Percentiles rank a stretch among this genome's conserved stretches.
These are phyloP conservation scores for Plasmopara viticola DNA, from an alignment of 352 stramenopile species.

Conservation along the genomic window DNA sequence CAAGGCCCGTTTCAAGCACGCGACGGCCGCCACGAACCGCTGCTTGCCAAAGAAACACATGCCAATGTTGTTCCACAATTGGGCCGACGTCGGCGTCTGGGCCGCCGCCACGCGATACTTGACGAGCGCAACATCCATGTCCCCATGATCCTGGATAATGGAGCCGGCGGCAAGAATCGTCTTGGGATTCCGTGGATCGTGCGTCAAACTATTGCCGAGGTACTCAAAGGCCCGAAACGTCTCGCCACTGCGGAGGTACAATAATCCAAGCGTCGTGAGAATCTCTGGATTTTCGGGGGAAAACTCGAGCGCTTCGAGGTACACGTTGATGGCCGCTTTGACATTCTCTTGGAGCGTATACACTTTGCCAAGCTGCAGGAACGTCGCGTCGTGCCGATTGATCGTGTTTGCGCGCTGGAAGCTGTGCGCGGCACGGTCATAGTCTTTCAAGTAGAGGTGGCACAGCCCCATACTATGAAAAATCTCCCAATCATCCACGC, in stretches of 20 bases:
- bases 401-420: conserved; percentile 90
- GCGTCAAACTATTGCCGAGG: conserved; percentile 89
- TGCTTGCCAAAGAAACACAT: conserved; percentile 95
- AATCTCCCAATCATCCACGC: conserved; percentile 90
- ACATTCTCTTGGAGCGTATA: conserved; percentile 79
- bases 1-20: conserved; percentile 88
- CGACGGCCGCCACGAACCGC: conserved; percentile 76
- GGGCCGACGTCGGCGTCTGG: conserved; percentile 87
- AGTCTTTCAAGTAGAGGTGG: conserved; percentile 90
- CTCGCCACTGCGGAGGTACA: conserved; percentile 86
- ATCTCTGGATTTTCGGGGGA: conserved; percentile 90
- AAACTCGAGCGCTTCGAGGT: conserved; percentile 90
- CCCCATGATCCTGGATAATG: conserved; percentile 91
- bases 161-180: conserved; percentile 88
- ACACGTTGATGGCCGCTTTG: conserved; percentile 82
- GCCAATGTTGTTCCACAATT: conserved; percentile 94
- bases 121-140: conserved; percentile 91
- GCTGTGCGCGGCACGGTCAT: conserved; percentile 78
- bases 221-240: conserved; percentile 92
- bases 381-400: conserved; percentile 88
- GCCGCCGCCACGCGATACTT: conserved; percentile 92
- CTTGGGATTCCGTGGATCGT: conserved; percentile 88
- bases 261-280: conserved; percentile 86
- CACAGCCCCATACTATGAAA: conserved; percentile 90
- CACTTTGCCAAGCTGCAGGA: conserved; percentile 89